Conservation (phyloP, 495 filamentous ascomycete species). For the Thermothielavioides terrestris region DNA sequence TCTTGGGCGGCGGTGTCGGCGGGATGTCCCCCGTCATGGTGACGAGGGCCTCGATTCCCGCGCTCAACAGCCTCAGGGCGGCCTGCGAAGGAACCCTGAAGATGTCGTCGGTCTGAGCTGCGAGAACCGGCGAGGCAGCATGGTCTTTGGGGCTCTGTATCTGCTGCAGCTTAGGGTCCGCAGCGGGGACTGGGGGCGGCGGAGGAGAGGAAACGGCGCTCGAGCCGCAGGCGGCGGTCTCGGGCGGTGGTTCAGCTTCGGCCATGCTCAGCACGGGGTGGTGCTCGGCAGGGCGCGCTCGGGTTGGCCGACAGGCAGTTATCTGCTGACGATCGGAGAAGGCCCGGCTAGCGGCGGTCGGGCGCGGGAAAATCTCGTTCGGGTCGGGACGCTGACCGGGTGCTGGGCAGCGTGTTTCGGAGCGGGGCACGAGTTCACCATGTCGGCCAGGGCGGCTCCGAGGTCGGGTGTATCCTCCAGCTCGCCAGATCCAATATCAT, state of each 20-base stretch:
- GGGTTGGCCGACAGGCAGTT: not conserved
- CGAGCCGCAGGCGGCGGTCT: slow-evolving; percentile 14
- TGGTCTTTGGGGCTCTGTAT: slow-evolving; percentile 12
- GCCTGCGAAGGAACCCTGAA: slow-evolving; percentile 62
- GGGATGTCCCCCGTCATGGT: slow-evolving; percentile 62
- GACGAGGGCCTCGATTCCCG: slow-evolving; percentile 64
- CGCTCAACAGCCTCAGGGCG: slow-evolving; percentile 71
- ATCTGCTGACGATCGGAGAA: not conserved
- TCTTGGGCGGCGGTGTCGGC: slow-evolving; percentile 59
- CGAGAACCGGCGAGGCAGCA: slow-evolving; percentile 23
- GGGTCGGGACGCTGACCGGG: not conserved
- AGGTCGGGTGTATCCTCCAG: slow-evolving; percentile 9
- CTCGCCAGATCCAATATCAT: slow-evolving; percentile 16
- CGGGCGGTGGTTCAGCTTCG: slow-evolving; percentile 1
- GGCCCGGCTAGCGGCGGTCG: not conserved
- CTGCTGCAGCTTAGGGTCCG: slow-evolving; percentile 36
- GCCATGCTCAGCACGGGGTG: slow-evolving; percentile 2
- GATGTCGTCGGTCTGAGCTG: slow-evolving; percentile 45
- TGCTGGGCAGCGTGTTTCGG: not conserved
- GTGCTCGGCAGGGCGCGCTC: not conserved
- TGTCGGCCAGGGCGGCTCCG: slow-evolving; percentile 19
- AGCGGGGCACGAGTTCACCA: slow-evolving; percentile 1
- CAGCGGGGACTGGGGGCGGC: slow-evolving; percentile 41
- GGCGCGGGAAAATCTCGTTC: not conserved
- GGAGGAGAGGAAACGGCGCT: slow-evolving; percentile 29